phyloP scores from a whole-genome alignment of 352 stramenopile species.

The Pythium biforme region DNA sequence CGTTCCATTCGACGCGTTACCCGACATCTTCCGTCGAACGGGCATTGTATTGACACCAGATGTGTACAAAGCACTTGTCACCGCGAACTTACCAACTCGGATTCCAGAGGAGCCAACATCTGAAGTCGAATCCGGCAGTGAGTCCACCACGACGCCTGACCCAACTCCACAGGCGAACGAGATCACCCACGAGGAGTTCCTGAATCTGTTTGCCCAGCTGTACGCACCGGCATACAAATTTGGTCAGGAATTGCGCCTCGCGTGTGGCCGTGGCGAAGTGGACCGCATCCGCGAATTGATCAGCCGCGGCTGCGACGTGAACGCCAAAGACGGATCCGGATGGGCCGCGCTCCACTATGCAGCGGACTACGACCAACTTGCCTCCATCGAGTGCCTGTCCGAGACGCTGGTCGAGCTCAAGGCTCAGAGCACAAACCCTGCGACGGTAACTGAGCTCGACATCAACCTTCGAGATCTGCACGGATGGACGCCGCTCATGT shows the following conservation, averaged over 20 bases:
- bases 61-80: constrained; percentile 44
- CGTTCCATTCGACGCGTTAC: constrained; percentile 29
- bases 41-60: constrained; percentile 22
- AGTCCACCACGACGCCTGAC: constrained; percentile 1
- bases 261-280: constrained; percentile 52
- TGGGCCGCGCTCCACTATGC: constrained; percentile 70
- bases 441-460: constrained; percentile 18
- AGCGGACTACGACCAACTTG: constrained; percentile 54
- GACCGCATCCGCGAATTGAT: constrained; percentile 46
- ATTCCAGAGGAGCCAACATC: constrained; percentile 2
- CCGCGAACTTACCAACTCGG: constrained; percentile 21
- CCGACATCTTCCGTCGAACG: constrained; percentile 34
- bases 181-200: constrained; percentile 35
- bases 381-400: constrained; percentile 40
- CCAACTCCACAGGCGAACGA: constrained; percentile 4
- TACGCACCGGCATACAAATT: constrained; percentile 76
- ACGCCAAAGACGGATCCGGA: constrained; percentile 56
- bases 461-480: constrained; percentile 47
- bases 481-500: constrained; percentile 59
- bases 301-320: constrained; percentile 57
- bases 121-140: background rate
- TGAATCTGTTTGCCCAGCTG: constrained; percentile 58
- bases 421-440: constrained; percentile 7
- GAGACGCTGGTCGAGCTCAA: constrained; percentile 19
- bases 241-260: constrained; percentile 57